Base-by-base conservation (phyloP, 306 rosid species). In the Cicer pinnatifidum region DNA sequence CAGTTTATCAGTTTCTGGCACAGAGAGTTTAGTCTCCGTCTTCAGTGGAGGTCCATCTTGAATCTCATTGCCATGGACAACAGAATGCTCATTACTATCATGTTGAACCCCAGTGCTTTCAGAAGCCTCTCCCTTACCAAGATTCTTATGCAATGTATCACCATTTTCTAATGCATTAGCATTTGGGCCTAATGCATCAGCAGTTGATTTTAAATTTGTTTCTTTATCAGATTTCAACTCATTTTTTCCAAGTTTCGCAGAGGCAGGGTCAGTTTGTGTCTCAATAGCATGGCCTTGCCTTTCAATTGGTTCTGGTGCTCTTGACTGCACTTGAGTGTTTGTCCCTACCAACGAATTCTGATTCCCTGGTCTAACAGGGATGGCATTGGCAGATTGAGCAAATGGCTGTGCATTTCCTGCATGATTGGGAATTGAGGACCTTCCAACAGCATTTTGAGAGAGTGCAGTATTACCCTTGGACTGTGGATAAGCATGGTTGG, bases 381-480 rank as follows among this genome's bases (percentile, higher is more conserved):
- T 67, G 64, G 82, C 79, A 79, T 44, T 81, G 59, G 81, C 69
- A 77, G 88, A 56, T 73, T 90, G 96, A 44, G 82, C 64, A 73
- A 79, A 82, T 43, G 92, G 85, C 75, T 81, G 93, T 48, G 81
- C 53, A 28, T 81, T 89, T 37, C 82, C 78, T 52, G 85, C 86
- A 53, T 84, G 91, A 84, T 75, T 84, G 59, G 86, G 88, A 73
- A 82, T 33, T 79, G 77, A 20, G 64, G 86, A 86, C 81, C 88
- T 86, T 71, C 91, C 97, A 1, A 68, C 85, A 50, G 80, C 78
- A 86, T 83, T 91, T 81, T 77, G 89, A 66, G 97, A 76, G 44
- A 72, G 73, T 60, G 82, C 81, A 77, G 71, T 71, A 64, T 84
- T 87, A 37, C 74, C 84, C 51, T 85, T 89, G 54, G 81, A 52